Percentiles rank a stretch among this genome's conserved stretches.
These are phyloP conservation scores for Mesembryanthemum crystallinum DNA, from an alignment of 148 eudicot genomes.

Conservation along the genomic window DNA sequence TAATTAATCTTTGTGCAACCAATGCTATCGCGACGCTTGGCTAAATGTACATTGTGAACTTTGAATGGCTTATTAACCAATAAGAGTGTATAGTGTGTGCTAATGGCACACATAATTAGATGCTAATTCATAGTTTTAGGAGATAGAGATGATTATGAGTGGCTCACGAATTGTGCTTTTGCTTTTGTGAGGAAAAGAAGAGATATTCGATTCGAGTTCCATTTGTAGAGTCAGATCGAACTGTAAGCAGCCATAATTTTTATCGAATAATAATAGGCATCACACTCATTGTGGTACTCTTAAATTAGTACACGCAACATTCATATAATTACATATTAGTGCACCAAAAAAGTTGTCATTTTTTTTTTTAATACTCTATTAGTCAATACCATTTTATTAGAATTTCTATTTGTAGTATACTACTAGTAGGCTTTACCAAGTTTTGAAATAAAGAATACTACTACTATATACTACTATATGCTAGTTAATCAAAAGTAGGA, in stretches of 20 bases:
- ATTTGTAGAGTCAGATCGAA: neutral
- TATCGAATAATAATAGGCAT: no score
- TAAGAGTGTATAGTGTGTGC: conserved; percentile 9
- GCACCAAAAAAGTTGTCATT: no score
- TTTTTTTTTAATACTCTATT: neutral
- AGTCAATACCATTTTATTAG: neutral
- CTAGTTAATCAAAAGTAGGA: no score
- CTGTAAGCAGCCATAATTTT: no score
- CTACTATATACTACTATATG: no score
- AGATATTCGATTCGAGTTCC: neutral
- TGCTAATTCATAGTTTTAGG: neutral
- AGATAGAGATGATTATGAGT: neutral
- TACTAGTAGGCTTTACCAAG: no score
- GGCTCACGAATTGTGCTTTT: conserved; percentile 11
- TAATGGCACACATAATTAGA: neutral
- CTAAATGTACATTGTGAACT: conserved; percentile 13
- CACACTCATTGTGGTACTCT: neutral
- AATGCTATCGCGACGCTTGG: conserved; percentile 21
- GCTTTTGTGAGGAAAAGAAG: neutral
- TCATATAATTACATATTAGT: no score
- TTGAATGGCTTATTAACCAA: conserved; percentile 17
- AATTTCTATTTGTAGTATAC: neutral
- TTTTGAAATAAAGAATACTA: no score
- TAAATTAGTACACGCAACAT: neutral
- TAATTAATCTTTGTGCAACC: conserved; percentile 16